Conservation (phyloP, 202 grass and related monocot genomes). For the Brachypodium distachyon region DNA sequence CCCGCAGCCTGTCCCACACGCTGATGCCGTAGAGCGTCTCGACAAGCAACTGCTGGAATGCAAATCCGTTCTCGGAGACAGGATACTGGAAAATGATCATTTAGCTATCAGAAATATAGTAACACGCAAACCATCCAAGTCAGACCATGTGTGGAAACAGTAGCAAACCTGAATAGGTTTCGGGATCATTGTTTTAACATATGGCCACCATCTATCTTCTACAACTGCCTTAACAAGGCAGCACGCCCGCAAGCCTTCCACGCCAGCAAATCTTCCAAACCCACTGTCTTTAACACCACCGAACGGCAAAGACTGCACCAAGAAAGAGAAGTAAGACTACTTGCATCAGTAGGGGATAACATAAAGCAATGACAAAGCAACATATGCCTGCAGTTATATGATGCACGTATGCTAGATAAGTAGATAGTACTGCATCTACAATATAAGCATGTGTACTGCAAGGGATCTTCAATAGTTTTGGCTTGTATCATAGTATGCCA, state of each 20-base stretch:
- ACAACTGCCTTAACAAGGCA: conserved; percentile 94
- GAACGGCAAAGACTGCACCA: conserved; percentile 80
- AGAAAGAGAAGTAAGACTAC: conserved; percentile 1
- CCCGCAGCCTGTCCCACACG: conserved; percentile 78
- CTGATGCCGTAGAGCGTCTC: conserved; percentile 74
- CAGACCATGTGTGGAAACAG: neutral
- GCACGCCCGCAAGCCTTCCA: conserved; percentile 92
- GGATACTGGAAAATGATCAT: conserved; percentile 58
- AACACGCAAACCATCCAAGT: neutral
- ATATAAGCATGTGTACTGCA: neutral
- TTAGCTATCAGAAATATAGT: neutral
- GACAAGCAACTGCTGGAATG: conserved; percentile 83
- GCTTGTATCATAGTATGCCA: neutral
- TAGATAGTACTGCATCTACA: neutral
- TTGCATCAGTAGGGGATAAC: neutral
- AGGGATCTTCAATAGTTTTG: neutral
- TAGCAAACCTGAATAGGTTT: conserved; percentile 87
- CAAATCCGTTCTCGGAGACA: conserved; percentile 74
- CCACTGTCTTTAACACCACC: conserved; percentile 97
- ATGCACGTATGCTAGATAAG: neutral
- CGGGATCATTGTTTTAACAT: conserved; percentile 80
- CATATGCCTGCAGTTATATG: neutral
- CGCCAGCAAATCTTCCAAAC: conserved; percentile 91
- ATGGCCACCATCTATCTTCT: conserved; percentile 98
- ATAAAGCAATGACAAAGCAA: neutral